A percentile compares a stretch with the other conserved stretches of the same genome.
These are phyloP conservation scores for Thuja plicata DNA, from an alignment of 83 land plant genomes.

Conservation along the genomic window DNA sequence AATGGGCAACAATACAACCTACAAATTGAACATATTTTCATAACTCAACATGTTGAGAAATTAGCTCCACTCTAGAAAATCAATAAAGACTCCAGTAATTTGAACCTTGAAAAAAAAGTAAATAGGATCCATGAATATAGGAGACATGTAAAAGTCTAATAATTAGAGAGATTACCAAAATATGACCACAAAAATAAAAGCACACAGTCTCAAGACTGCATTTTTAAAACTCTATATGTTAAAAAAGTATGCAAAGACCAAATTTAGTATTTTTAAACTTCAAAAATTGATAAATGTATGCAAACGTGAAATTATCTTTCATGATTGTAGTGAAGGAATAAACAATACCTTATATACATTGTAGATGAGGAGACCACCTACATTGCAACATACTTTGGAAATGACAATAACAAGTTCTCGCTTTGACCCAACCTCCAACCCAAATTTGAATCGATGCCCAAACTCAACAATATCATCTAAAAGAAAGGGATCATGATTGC, in stretches of 20 bases:
- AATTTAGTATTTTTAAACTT: neutral
- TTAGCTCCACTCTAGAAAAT: neutral
- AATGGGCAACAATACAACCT: too few relatives aligned
- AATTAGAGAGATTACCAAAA: neutral
- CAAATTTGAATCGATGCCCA: too few relatives aligned
- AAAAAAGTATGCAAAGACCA: neutral
- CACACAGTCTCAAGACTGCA: neutral
- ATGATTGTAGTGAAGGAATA: neutral
- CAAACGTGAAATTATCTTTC: neutral
- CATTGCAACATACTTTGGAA: conserved; percentile 43
- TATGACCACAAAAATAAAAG: neutral
- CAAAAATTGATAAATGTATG: neutral
- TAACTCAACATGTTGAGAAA: too few relatives aligned
- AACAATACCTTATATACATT: conserved; percentile 71
- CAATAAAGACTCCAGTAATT: neutral
- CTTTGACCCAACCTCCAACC: too few relatives aligned
- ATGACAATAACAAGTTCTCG: too few relatives aligned
- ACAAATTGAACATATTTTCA: too few relatives aligned
- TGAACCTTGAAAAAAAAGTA: neutral
- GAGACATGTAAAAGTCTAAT: neutral
- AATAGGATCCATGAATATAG: neutral
- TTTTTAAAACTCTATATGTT: neutral
- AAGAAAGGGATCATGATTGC: too few relatives aligned
- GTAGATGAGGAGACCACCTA: conserved; percentile 69
- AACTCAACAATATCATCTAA: too few relatives aligned